A percentile compares a stretch with the other conserved stretches of the same genome.
Evolutionary conservation across 371 early-diverging fungal genomes (phyloP).

Genomic region (Cokeromyces recurvatus): DNA sequence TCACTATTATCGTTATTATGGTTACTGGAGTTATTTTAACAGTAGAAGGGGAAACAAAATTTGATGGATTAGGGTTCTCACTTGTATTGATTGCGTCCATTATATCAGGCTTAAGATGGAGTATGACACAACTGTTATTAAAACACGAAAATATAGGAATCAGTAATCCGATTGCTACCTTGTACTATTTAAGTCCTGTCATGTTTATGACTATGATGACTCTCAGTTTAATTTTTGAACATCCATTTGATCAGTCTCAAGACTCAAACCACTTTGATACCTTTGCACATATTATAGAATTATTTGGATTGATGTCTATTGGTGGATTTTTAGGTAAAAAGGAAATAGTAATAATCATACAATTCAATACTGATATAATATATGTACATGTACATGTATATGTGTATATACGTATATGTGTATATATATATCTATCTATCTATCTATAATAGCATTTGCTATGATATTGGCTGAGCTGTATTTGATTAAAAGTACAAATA

Average conservation of each 20-base stretch:
- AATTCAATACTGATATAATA: neutral
- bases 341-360: neutral
- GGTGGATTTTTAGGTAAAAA: constrained; percentile 67
- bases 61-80: constrained; percentile 59
- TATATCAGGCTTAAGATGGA: constrained; percentile 77
- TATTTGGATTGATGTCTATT: constrained; percentile 50
- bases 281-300: constrained; percentile 29
- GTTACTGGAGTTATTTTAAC: constrained; percentile 80
- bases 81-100: constrained; percentile 70
- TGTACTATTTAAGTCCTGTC: constrained; percentile 61
- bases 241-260: constrained; percentile 49
- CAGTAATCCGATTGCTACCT: constrained; percentile 74
- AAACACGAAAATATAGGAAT: constrained; percentile 59
- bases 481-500: constrained; percentile 76
- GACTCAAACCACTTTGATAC: constrained; percentile 43
- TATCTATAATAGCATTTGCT: constrained; percentile 56
- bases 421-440: neutral
- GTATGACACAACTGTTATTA: constrained; percentile 80
- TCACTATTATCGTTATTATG: constrained; percentile 72
- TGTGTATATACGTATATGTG: too few relatives aligned
- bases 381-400: too few relatives aligned
- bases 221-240: constrained; percentile 50
- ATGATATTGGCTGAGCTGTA: constrained; percentile 83
- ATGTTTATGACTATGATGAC: constrained; percentile 59
- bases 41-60: constrained; percentile 72